Evolutionary conservation across 129 eudicot genomes (phyloP), one percentile per base, ranked within the genome.

Genomic region (Flaveria linearis): DNA sequence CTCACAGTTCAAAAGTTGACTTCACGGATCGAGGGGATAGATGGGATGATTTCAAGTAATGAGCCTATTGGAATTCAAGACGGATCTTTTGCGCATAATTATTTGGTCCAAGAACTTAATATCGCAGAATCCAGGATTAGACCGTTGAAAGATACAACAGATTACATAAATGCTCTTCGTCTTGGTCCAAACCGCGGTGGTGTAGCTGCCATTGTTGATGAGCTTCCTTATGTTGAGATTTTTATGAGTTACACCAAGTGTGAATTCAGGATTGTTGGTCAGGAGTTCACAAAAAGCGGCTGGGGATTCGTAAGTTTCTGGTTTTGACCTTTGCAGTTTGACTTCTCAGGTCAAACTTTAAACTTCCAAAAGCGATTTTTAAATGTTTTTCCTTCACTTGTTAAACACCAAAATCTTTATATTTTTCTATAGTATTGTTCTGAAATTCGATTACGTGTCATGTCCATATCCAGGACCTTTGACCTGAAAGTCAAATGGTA

Each of bases 11-110:
- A 86, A 80, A 88, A 89, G 82, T 81, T 92, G 74, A 58, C 82
- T 47, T 87, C 97, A 11, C 68, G 83, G 58, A 84, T 92, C 45
- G 84, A 84, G 68, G 97, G 97, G 43, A 84, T 92, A 43, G 96
- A 92, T 72, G 80, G 88, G 51, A 68, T 92, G 91, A 80, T 85
- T 64, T 80, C 92, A 0, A 81, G 86, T 80, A 33, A 81, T 1
- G 97, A 87, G 11, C 97, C 97, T 7, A 85, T 92, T 11, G 97
- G 97, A 70, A 68, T 89, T 76, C 97, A 92, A 42, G 97, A 92
- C 49, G 97, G 97, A 9, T 92, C 97, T 73, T 92, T 92, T 79
- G 96, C 89, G 2, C 77, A 76, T 56, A 92, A 85, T 56, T 92
- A 92, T 77, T 72, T 92, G 65, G 52, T 87, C 16, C 80, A 87